Evolutionary conservation across 2,329 filamentous ascomycete species (phyloP), one percentile per base, ranked within the genome.

Genomic region (Exophiala bonariae): DNA sequence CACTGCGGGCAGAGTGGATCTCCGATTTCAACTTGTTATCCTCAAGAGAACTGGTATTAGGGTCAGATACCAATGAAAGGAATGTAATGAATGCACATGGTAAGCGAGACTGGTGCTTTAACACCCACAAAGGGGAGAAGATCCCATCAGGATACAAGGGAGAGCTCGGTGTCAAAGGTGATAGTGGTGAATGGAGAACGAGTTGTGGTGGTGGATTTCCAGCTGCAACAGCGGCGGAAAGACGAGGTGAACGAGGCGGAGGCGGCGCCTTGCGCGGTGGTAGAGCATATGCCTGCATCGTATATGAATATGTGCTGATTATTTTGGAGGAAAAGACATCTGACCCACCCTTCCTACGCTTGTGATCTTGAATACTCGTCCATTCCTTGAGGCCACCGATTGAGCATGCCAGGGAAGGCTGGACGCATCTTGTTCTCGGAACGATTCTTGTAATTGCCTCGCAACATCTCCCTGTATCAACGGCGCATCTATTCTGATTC

Each of bases 11-110:
- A 22, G 79, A 80, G 65, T 86, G 90, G 61, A 99, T 89, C 60
- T 96, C 90, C 6, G 82, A 82, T 66, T 95, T 95, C 34, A 96
- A 76, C 62, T 88, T 84, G 64, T 93, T 93, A 64, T 97, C 92
- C 55, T 86, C 80, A n/a, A 90, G 69, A 4, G 84, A 88, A 44
- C 85, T 83, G 49, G 85, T 80, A n/a, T 81, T 85, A 1, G 82
- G 74, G 60, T 95, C 86, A 17, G 83, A 80, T 3, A 80, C 82
- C 47, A 96, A 80, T 28, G 79, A 78, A 63, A 95, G 95, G 69
- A 95, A 93, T 56, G 85, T 86, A 23, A 95, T 67, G 57, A 89
- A 85, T 19, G 89, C 79, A 52, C 89, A 87, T 2, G 92, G 92
- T 17, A 97, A 78, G 14, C 89, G 75, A 41, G 86, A 76, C 63